phyloP scores from a whole-genome alignment of 2,329 filamentous ascomycete genomes.

The Oidium heveae region DNA sequence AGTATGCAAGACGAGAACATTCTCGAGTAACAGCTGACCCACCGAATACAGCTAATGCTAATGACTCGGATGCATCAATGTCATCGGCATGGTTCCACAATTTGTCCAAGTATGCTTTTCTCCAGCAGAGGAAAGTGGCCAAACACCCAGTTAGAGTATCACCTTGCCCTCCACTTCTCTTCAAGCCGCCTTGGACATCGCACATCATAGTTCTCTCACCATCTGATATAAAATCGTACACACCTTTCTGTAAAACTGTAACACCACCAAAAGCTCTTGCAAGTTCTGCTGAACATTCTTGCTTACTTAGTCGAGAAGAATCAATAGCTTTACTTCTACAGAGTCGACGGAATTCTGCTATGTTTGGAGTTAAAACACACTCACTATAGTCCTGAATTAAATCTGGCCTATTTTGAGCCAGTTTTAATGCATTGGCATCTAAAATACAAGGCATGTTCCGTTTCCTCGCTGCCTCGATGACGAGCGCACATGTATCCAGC shows the following conservation, averaged over 20 bases:
- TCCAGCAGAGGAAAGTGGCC: conserved; percentile 72
- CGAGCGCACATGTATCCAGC: conserved; percentile 57
- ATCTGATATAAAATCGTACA: conserved; percentile 60
- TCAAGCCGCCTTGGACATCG: conserved; percentile 58
- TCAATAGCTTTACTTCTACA: conserved; percentile 52
- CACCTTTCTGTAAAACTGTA: conserved; percentile 76
- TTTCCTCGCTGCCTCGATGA: conserved; percentile 56
- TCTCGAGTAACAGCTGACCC: conserved; percentile 72
- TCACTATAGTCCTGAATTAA: conserved; percentile 58
- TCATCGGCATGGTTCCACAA: conserved; percentile 43
- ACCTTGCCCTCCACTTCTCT: conserved; percentile 82
- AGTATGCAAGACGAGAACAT: conserved; percentile 68
- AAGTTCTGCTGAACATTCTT: conserved; percentile 32
- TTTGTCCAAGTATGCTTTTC: conserved; percentile 60
- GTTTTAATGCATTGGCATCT: conserved; percentile 67
- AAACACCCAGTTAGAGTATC: conserved; percentile 81
- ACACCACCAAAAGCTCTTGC: conserved; percentile 62
- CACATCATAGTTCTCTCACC: conserved; percentile 49
- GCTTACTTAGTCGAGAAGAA: conserved; percentile 17
- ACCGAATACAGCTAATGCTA: conserved; percentile 62
- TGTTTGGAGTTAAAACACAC: conserved; percentile 81
- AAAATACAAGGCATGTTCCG: conserved; percentile 56
- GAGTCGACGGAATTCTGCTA: conserved; percentile 71
- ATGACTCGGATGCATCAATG: conserved; percentile 29
- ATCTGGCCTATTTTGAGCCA: conserved; percentile 52